Base-by-base conservation (phyloP, 805 yeast species). In the Hanseniaspora jakobsenii region DNA sequence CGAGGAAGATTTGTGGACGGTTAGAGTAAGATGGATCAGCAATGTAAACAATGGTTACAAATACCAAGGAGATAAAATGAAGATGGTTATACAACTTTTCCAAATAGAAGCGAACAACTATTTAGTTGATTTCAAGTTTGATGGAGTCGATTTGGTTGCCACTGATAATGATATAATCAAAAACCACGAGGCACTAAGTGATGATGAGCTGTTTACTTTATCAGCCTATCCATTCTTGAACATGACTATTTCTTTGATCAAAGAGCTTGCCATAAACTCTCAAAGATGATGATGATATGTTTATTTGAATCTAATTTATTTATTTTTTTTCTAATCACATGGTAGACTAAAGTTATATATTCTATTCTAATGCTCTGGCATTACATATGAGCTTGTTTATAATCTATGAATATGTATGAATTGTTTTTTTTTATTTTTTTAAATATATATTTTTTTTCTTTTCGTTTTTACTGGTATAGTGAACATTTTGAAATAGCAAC, bases 21-120 rank as follows among this genome's bases (percentile, higher is more conserved):
- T 89, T 47, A 73, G 84, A 52, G 96, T 89, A 14, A 76, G 96
- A 54, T 91, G 97, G 97, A 31, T 26, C 10, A 42, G 46, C 10
- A 42, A 35, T 23, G 46, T 42, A 7, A 42, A 42, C 18, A 42
- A 35, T 18, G 46, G 46, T 4, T 42, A 28, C 36, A 79, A 73
- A 62, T 86, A 85, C 56, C 70, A 72, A 17, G 82, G 86, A 6
- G 94, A 85, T 59, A 66, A 80, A 66, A 82, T 89, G 89, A 89
- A 82, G 65, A 89, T 91, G 95, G 91, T 87, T 55, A 91, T 91
- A 48, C 98, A 91, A 61, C 70, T 91, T 48, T 91, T 89, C 64
- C 96, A 89, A 60, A 69, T 91, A 50, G 98, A 91, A 59, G 95
- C 94, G 36, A 89, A 91, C 62, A 89, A 89, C 59, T 91, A 91